Evolutionary conservation across 331 rosid species (phyloP).

Genomic region (Stylosanthes scabra): DNA sequence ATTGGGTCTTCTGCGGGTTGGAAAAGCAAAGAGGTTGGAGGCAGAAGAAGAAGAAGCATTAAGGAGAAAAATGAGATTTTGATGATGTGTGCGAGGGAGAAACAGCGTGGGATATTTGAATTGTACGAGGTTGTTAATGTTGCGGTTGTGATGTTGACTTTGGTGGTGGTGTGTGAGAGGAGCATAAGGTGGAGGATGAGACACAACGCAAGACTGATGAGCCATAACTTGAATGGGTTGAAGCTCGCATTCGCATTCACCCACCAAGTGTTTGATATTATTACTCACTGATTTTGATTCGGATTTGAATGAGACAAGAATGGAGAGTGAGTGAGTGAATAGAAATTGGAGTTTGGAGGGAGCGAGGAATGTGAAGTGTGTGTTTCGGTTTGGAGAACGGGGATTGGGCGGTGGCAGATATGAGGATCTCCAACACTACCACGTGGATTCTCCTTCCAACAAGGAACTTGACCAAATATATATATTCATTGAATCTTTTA

Average conservation of each 20-base stretch:
- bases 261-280: background rate
- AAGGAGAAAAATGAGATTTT: slow-evolving; percentile 25
- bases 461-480: no score
- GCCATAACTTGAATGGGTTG: background rate
- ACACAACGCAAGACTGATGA: background rate
- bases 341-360: background rate
- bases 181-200: slow-evolving; percentile 6
- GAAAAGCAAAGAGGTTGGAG: slow-evolving; percentile 26
- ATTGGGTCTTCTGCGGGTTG: slow-evolving; percentile 40
- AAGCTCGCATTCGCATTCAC: slow-evolving; percentile 3
- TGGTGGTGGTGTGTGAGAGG: background rate
- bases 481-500: no score
- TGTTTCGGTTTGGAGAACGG: background rate
- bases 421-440: slow-evolving; percentile 31
- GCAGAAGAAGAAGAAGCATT: slow-evolving; percentile 8
- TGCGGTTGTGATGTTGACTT: background rate
- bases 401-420: slow-evolving; percentile 43
- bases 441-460: slow-evolving; percentile 38
- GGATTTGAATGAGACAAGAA: background rate
- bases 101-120: slow-evolving; percentile 10
- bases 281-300: background rate
- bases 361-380: background rate
- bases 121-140: background rate
- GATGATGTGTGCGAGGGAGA: slow-evolving; percentile 13
- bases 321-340: no score